phyloP scores from a whole-genome alignment of 371 early-diverging fungal genomes.

The Conidiobolus incongruus region DNA sequence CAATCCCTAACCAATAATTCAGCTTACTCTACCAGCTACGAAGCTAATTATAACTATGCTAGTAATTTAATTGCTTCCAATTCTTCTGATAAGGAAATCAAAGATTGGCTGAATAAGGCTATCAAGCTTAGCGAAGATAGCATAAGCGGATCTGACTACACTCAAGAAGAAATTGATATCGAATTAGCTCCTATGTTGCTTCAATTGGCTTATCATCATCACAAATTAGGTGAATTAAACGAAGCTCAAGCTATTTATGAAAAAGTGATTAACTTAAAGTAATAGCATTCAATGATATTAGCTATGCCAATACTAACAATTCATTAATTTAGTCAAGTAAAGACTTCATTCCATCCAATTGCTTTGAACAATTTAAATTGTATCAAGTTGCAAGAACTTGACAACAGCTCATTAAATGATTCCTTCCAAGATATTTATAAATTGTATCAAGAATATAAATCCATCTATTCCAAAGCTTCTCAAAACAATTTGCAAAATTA shows the following conservation, averaged over 20 bases:
- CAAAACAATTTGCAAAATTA: no score
- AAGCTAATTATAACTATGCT: neutral
- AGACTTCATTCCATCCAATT: no score
- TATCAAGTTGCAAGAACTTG: no score
- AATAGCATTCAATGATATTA: neutral
- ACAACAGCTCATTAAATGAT: no score
- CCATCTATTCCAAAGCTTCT: no score
- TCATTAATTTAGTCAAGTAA: no score
- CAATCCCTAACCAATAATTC: no score
- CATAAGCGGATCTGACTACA: neutral
- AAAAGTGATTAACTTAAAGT: neutral
- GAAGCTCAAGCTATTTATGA: neutral
- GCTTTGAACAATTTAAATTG: no score
- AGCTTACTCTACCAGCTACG: neutral
- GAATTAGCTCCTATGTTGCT: constrained; percentile 3
- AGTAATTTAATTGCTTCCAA: neutral
- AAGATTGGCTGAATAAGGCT: neutral
- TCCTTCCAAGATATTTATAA: no score
- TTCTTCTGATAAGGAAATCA: neutral
- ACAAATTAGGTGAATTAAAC: neutral
- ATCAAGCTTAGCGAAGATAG: neutral
- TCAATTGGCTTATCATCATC: neutral
- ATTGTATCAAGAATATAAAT: no score
- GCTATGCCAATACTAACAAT: no score
- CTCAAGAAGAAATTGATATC: constrained; percentile 2